phyloP scores from a whole-genome alignment of 768 basidiomycete genomes.

The Kwoniella mangroviensis region DNA sequence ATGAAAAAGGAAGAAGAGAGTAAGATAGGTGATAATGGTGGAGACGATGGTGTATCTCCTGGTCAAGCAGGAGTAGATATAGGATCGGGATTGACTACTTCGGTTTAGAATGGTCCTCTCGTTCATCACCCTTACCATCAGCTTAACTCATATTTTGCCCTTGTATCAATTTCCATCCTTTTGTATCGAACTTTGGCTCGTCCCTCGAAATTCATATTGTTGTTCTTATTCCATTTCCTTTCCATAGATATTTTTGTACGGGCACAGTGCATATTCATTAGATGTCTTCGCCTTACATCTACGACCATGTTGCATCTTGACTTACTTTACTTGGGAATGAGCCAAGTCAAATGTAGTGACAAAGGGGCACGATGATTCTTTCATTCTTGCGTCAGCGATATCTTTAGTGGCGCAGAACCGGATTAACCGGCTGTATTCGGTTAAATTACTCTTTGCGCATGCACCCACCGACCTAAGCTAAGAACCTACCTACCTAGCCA shows the following conservation, averaged over 20 bases:
- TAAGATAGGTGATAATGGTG: slow-evolving; percentile 21
- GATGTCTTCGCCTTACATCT: not conserved
- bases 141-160: not conserved
- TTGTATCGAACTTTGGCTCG: not conserved
- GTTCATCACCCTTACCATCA: not conserved
- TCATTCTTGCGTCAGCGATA: not conserved
- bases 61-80: not conserved
- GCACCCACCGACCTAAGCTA: no score
- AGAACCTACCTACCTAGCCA: no score
- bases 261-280: not conserved
- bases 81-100: not conserved
- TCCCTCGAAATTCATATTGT: not conserved
- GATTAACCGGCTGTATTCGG: not conserved
- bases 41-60: not conserved
- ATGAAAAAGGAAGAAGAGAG: slow-evolving; percentile 49
- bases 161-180: not conserved
- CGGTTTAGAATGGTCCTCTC: not conserved
- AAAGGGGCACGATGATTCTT: not conserved
- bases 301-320: not conserved
- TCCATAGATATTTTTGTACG: not conserved
- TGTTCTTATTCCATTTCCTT: not conserved
- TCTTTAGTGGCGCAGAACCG: not conserved
- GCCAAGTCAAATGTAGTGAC: not conserved
- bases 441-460: not conserved
- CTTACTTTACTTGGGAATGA: not conserved